These are phyloP conservation scores for Staphylotrichum longicolle DNA, from an alignment of 495 filamentous ascomycete species.

Conservation along the genomic window DNA sequence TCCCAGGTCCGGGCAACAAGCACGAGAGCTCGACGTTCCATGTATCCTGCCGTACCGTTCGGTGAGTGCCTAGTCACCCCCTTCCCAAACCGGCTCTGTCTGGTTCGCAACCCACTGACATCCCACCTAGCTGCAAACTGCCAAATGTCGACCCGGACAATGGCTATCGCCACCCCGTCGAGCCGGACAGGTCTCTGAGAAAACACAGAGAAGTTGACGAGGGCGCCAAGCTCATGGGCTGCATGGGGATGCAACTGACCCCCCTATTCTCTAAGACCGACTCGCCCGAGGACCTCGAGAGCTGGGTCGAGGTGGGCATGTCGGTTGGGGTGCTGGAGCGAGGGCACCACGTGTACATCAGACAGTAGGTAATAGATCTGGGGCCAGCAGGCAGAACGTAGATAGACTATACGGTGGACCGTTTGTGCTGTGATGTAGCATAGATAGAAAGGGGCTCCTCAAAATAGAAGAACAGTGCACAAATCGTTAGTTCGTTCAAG, in stretches of 20 bases:
- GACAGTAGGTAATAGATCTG: conserved; percentile 24
- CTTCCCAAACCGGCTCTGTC: not conserved
- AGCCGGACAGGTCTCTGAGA: conserved; percentile 73
- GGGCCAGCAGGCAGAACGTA: not conserved
- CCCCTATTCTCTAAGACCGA: conserved; percentile 50
- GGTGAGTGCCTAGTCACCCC: conserved; percentile 32
- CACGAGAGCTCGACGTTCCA: conserved; percentile 40
- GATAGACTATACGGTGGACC: not conserved
- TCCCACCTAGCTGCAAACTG: conserved; percentile 61
- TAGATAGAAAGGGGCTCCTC: not conserved
- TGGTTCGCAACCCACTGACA: conserved; percentile 17
- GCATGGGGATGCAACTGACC: conserved; percentile 81
- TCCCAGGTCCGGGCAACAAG: conserved; percentile 37
- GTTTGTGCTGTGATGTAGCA: conserved; percentile 4
- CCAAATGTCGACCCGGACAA: conserved; percentile 79
- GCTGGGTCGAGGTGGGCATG: conserved; percentile 48
- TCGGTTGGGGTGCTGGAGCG: conserved; percentile 38
- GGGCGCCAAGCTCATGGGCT: conserved; percentile 66
- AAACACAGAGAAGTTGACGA: conserved; percentile 69
- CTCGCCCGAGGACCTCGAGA: conserved; percentile 34
- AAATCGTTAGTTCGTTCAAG: no score
- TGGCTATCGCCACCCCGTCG: conserved; percentile 63
- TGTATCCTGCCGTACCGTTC: conserved; percentile 68
- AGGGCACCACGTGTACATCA: conserved; percentile 44
- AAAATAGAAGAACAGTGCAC: no score